Conservation (phyloP, 2,329 filamentous ascomycete species). For the Parascedosporium putredinis region DNA sequence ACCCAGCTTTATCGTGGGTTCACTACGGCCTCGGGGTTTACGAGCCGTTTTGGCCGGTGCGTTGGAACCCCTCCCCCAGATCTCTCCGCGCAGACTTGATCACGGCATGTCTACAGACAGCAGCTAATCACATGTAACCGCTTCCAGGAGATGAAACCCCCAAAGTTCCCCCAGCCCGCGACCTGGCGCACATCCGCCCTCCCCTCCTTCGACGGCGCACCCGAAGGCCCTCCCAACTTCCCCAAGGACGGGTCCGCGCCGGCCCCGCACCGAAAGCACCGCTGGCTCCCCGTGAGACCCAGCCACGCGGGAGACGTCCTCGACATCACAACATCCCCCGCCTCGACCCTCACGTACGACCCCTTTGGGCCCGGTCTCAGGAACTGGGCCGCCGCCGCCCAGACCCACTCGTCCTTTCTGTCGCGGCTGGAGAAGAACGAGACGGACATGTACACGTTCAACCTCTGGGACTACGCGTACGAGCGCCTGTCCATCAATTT, state of each 20-base stretch:
- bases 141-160: constrained; percentile 23
- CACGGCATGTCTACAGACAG: background rate
- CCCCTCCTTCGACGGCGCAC: constrained; percentile 22
- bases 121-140: constrained; percentile 23
- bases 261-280: constrained; percentile 30
- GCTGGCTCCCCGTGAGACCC: constrained; percentile 35
- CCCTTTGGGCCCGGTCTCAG: constrained; percentile 31
- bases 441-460: constrained; percentile 36
- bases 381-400: constrained; percentile 40
- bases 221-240: constrained; percentile 14
- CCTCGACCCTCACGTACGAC: constrained; percentile 37
- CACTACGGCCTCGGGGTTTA: constrained; percentile 43
- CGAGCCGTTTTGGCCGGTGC: constrained; percentile 29
- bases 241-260: constrained; percentile 21
- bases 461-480: constrained; percentile 36
- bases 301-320: constrained; percentile 23
- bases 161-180: constrained; percentile 16
- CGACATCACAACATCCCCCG: constrained; percentile 15
- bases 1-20: constrained; percentile 41
- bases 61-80: background rate
- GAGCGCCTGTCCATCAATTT: constrained; percentile 43
- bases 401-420: constrained; percentile 37
- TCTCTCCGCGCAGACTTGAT: no score
- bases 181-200: constrained; percentile 29
- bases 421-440: constrained; percentile 37